Base-by-base conservation (phyloP, 306 rosid genomes). In the Ammopiptanthus mongolicus region DNA sequence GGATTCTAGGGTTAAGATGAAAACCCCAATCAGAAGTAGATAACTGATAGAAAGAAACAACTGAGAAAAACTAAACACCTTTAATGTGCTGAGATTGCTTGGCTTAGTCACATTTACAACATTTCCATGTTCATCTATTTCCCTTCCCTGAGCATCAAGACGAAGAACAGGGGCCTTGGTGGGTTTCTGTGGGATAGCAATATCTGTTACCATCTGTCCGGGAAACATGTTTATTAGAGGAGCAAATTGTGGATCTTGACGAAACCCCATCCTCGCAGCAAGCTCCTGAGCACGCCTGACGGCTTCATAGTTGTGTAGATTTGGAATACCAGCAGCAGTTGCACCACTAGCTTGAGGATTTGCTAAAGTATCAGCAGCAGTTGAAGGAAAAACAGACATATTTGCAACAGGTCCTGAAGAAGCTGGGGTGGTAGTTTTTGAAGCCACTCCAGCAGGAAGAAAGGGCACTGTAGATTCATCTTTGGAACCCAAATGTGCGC, bases 81-180 rank as follows among this genome's bases (percentile, higher is more conserved):
- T 94, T 69, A 94, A 85, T 53, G 98, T 91, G 85, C 96, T 94
- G 69, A 94, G 96, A 85, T 85, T 86, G 84, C 87, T 82, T 44
- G 97, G 98, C 81, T 91, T 94, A 23, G 96, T 72, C 61, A 84
- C 75, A 84, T 87, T 90, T 74, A 94, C 90, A 53, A 91, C 83
- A 64, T 91, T 88, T 79, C 98, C 98, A 60, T 91, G 87, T 84
- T 94, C 98, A 78, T 94, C 97, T 55, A 94, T 85, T 84, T 94
- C 98, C 85, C 98, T 88, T 44, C 98, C 98, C 58, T 86, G 96
- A 18, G 98, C 93, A 83, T 94, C 98, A 75, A 94, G 93, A 42
- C 98, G 97, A 85, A 94, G 98, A 83, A 94, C 97, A 81, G 96
- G 98, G 25, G 87, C 89, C 77, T 91, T 94, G 47, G 87, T 76